Evolutionary conservation across 2,329 filamentous ascomycete species (phyloP).

Genomic region (Xylaria sp.): DNA sequence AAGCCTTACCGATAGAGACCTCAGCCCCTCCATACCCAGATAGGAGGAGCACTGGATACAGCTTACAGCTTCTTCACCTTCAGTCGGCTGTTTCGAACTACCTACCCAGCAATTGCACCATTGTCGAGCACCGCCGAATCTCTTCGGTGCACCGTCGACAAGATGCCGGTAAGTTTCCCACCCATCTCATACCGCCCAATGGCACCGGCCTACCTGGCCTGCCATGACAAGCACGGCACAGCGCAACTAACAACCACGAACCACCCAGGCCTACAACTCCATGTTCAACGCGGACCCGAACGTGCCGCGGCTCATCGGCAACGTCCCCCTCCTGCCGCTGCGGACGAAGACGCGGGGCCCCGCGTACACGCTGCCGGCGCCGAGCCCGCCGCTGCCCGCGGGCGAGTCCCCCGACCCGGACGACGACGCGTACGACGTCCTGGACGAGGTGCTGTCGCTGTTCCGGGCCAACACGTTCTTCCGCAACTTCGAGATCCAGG

Average conservation of each 20-base stretch:
- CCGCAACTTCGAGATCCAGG: conserved; percentile 99
- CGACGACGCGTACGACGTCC: conserved; percentile 90
- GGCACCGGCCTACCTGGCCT: conserved; percentile 31
- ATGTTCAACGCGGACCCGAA: conserved; percentile 88
- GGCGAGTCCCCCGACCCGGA: conserved; percentile 75
- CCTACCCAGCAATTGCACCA: conserved; percentile 10
- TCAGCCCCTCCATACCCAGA: conserved; percentile 22
- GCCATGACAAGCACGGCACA: too few species aligned
- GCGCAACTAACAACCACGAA: conserved; percentile 8
- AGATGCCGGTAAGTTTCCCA: conserved; percentile 49
- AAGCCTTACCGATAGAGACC: conserved; percentile 7
- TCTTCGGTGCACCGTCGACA: conserved; percentile 37
- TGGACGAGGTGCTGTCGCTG: conserved; percentile 88
- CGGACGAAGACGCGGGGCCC: conserved; percentile 96
- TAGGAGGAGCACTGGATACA: conserved; percentile 5
- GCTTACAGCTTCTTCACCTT: too few species aligned
- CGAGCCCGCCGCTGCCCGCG: conserved; percentile 58
- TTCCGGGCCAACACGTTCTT: conserved; percentile 99
- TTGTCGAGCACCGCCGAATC: conserved; percentile 27
- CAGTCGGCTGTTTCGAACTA: conserved; percentile 6
- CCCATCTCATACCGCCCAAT: conserved; percentile 1
- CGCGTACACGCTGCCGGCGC: conserved; percentile 77
- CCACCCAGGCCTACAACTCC: conserved; percentile 86
- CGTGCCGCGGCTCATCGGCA: conserved; percentile 67
- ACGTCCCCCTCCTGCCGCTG: conserved; percentile 92